These are phyloP conservation scores for Tilletiopsis washingtonensis DNA, from an alignment of 1,284 basidiomycete genomes.

Conservation along the genomic window DNA sequence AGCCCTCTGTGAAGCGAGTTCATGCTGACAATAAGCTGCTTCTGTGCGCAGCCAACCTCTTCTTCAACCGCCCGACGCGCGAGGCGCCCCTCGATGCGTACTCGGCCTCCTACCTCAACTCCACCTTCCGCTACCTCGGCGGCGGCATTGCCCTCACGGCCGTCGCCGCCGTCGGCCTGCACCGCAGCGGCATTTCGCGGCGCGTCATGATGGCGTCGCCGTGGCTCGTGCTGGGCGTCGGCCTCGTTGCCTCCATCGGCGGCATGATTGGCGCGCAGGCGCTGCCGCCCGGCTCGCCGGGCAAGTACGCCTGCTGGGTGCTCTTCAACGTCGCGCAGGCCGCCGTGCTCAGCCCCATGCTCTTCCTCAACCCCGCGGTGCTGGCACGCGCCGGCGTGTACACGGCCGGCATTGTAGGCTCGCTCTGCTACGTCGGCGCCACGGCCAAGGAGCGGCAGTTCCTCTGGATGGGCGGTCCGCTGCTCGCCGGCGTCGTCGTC, in stretches of 20 bases:
- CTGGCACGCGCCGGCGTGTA: slow-evolving; percentile 82
- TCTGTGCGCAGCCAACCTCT: slow-evolving; percentile 31
- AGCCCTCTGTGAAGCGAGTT: not conserved
- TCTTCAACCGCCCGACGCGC: slow-evolving; percentile 44
- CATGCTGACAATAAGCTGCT: not conserved
- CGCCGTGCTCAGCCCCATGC: slow-evolving; percentile 59
- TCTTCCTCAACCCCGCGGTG: slow-evolving; percentile 76
- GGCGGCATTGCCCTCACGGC: slow-evolving; percentile 71
- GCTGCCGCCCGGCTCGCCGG: slow-evolving; percentile 35
- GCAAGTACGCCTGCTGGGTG: slow-evolving; percentile 48
- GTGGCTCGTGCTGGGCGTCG: slow-evolving; percentile 73
- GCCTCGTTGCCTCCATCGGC: slow-evolving; percentile 56
- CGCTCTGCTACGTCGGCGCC: slow-evolving; percentile 74
- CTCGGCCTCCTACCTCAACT: slow-evolving; percentile 58
- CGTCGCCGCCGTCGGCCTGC: slow-evolving; percentile 66
- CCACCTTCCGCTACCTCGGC: slow-evolving; percentile 76
- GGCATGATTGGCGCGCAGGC: slow-evolving; percentile 47
- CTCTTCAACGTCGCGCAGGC: slow-evolving; percentile 80
- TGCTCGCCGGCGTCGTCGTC: slow-evolving; percentile 68
- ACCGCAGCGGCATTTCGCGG: slow-evolving; percentile 65
- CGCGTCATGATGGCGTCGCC: slow-evolving; percentile 75
- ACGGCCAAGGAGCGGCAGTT: slow-evolving; percentile 80
- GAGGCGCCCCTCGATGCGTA: slow-evolving; percentile 24
- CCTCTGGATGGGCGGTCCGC: slow-evolving; percentile 63
- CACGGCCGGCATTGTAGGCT: slow-evolving; percentile 73